phyloP scores from a whole-genome alignment of 2,329 filamentous ascomycete species.

The Fusarium lyarnte region DNA sequence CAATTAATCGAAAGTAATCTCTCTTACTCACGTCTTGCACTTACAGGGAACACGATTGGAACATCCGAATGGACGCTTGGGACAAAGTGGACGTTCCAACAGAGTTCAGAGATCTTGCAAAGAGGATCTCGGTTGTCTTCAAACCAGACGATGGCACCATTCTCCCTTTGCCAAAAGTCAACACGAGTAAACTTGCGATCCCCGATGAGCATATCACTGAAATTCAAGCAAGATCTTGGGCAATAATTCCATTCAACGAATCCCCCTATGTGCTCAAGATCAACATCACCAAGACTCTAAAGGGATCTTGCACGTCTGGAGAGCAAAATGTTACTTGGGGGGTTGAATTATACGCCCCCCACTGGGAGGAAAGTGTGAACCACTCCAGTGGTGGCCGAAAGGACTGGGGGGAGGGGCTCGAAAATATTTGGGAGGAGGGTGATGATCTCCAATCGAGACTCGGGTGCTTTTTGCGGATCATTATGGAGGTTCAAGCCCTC shows the following conservation, averaged over 20 bases:
- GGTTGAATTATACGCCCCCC: constrained; percentile 46
- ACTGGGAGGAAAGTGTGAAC: constrained; percentile 52
- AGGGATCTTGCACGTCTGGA: constrained; percentile 17
- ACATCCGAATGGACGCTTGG: constrained; percentile 44
- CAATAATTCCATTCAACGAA: constrained; percentile 43
- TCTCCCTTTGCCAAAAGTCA: constrained; percentile 25
- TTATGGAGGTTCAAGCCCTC: constrained; percentile 46
- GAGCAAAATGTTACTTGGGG: constrained; percentile 43
- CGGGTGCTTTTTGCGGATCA: constrained; percentile 43
- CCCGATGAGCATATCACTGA: constrained; percentile 19
- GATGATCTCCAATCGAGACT: constrained; percentile 42
- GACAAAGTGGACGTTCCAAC: constrained; percentile 30
- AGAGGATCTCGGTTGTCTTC: constrained; percentile 33
- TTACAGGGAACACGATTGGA: constrained; percentile 49
- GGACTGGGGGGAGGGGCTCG: constrained; percentile 46
- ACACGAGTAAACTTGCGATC: constrained; percentile 9
- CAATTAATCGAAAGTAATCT: no score
- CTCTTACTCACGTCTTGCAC: constrained; percentile 10
- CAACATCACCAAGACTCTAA: constrained; percentile 44
- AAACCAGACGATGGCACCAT: not conserved
- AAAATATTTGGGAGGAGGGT: constrained; percentile 47
- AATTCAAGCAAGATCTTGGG: constrained; percentile 43
- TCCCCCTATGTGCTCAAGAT: constrained; percentile 49
- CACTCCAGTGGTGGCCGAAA: constrained; percentile 39
- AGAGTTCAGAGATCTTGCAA: constrained; percentile 32